Base-by-base conservation (phyloP, 2,329 filamentous ascomycete species). In the Rhynchosporium agropyri region DNA sequence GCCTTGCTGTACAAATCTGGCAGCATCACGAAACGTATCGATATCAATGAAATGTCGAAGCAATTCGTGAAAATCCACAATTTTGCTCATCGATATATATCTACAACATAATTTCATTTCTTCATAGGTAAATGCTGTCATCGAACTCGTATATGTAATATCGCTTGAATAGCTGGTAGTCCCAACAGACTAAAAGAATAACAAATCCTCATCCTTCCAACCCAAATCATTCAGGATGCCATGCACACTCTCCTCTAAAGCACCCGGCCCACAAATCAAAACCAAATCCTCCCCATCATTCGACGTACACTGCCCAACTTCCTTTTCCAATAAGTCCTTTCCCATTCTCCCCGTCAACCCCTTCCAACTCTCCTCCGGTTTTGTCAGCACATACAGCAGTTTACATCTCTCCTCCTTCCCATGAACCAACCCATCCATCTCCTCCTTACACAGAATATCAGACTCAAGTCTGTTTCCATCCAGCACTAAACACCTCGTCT, bases 391-490 rank as follows among this genome's bases (percentile, higher is more conserved):
- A 74, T 96, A 85, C 5, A 91, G 69, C 12, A 96, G 73, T 62
- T 80, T 83, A 67, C 85, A 91, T 69, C 81, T 82, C 3, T 83
- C 79, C 26, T 76, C 74, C 59, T 88, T 85, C 0, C 77, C 78
- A 2, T 69, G 74, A 0, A 81, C 82, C 70, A 92, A 81, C 0
- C 63, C 72, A 71, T 96, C 91, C 3, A 97, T 79, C 62, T 96
- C 90, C 1, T 80, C 77, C 64, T 83, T 84, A 72, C 90, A 92
- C 0, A 97, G 79, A n/a, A 97, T 96, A 73, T 97, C 93, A 66
- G 89, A 87, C 59, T 91, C 84, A 6, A 81, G 72, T 12, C 91
- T 80, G 70, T 97, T 97, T 0, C 92, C 91, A 71, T 96, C 83
- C 0, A 97, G 78, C 0, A 97, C 81, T 1, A 89, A 77, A 71